A percentile compares a stretch with the other conserved stretches of the same genome.
phyloP scores from a whole-genome alignment of 1,284 basidiomycete species.

The Rhodotorula sp. region DNA sequence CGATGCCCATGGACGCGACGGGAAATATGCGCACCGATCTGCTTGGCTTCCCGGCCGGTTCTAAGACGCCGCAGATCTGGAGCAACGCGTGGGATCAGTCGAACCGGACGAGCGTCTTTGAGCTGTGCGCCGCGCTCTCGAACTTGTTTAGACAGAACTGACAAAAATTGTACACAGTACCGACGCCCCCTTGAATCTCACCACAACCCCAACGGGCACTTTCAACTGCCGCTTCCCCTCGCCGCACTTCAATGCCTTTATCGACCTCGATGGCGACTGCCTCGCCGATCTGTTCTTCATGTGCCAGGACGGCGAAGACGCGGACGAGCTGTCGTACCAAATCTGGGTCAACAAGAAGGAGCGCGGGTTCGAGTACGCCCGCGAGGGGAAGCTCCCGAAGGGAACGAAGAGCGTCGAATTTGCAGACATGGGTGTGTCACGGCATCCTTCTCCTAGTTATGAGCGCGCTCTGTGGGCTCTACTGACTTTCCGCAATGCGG shows the following conservation, averaged over 20 bases:
- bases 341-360: slow-evolving; percentile 87
- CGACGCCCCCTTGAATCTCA: slow-evolving; percentile 62
- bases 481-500: neutral
- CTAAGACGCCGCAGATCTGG: slow-evolving; percentile 65
- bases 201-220: slow-evolving; percentile 4
- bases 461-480: no score
- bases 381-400: slow-evolving; percentile 68
- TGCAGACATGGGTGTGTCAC: slow-evolving; percentile 77
- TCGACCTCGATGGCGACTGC: slow-evolving; percentile 95
- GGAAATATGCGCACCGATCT: slow-evolving; percentile 88
- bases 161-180: slow-evolving; percentile 52
- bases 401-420: slow-evolving; percentile 82
- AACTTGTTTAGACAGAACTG: neutral
- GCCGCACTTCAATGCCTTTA: slow-evolving; percentile 92
- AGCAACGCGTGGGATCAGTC: slow-evolving; percentile 63
- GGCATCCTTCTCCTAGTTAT: neutral
- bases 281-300: slow-evolving; percentile 92
- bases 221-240: slow-evolving; percentile 68
- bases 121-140: slow-evolving; percentile 54
- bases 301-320: slow-evolving; percentile 62
- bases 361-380: slow-evolving; percentile 70
- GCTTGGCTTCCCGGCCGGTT: slow-evolving; percentile 65
- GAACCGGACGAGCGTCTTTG: slow-evolving; percentile 65
- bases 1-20: slow-evolving; percentile 80
- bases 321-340: slow-evolving; percentile 64